These are phyloP conservation scores for Lepidium didymum DNA, from an alignment of 345 rosid genomes.

Conservation along the genomic window DNA sequence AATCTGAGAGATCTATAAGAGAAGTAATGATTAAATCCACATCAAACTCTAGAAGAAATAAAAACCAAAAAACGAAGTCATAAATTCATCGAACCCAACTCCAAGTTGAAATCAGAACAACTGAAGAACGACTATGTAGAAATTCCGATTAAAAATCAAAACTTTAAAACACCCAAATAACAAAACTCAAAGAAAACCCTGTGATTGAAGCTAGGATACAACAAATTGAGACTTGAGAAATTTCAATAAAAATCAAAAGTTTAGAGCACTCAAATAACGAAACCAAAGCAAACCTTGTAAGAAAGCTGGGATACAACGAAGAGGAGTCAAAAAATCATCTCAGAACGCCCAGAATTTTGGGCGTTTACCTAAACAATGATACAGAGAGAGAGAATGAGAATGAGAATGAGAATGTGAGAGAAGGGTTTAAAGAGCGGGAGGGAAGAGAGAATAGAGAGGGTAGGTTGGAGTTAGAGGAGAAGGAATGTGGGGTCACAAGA, in stretches of 20 bases:
- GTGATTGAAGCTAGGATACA: not conserved
- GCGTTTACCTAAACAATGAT: not conserved
- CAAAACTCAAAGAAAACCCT: constrained; percentile 24
- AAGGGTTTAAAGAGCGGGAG: constrained; percentile 26
- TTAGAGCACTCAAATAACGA: not conserved
- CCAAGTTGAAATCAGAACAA: not conserved
- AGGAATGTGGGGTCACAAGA: constrained; percentile 28
- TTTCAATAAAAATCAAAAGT: not conserved
- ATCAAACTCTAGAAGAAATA: too few relatives aligned
- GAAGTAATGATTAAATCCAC: not conserved
- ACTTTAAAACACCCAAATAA: not conserved
- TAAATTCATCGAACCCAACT: not conserved
- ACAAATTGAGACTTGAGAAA: not conserved
- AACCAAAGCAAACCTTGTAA: constrained; percentile 24
- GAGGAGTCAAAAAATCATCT: constrained; percentile 17
- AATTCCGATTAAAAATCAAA: not conserved
- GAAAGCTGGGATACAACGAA: not conserved
- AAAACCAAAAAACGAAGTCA: not conserved
- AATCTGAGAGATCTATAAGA: constrained; percentile 21
- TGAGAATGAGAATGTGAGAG: not conserved
- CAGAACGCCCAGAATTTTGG: not conserved
- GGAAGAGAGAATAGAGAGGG: constrained; percentile 15
- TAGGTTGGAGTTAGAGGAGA: constrained; percentile 58
- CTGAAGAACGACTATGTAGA: not conserved
- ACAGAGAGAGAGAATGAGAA: constrained; percentile 1